Conservation (phyloP, 805 yeast genomes). For the Barnettozyma wickerhamii region DNA sequence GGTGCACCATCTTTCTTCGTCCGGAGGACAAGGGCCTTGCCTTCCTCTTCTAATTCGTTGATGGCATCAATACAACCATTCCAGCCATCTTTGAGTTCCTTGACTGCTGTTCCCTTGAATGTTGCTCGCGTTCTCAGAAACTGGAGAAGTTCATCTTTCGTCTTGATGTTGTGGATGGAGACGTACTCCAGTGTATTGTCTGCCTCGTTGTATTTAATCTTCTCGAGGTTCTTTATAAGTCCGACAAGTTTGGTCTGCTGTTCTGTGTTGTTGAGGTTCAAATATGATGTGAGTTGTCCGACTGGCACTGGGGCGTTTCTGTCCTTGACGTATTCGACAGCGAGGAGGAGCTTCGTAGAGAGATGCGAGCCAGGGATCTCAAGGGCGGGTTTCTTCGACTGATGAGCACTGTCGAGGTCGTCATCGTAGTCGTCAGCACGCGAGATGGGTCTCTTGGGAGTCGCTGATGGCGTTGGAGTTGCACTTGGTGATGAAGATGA, state of each 20-base stretch:
- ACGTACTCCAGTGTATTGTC: slow-evolving; percentile 75
- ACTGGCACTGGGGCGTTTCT: slow-evolving; percentile 66
- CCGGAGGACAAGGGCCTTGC: slow-evolving; percentile 75
- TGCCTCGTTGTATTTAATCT: slow-evolving; percentile 63
- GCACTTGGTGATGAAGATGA: slow-evolving; percentile 11
- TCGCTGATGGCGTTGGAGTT: slow-evolving; percentile 12
- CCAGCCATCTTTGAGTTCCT: slow-evolving; percentile 83
- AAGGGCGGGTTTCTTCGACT: slow-evolving; percentile 27
- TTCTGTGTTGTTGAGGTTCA: slow-evolving; percentile 39
- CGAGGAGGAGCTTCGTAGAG: slow-evolving; percentile 83
- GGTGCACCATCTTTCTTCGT: slow-evolving; percentile 94
- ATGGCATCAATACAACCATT: slow-evolving; percentile 78
- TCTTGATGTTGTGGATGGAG: slow-evolving; percentile 82
- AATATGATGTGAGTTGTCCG: slow-evolving; percentile 58
- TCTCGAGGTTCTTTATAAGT: slow-evolving; percentile 67
- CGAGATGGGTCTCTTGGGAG: slow-evolving; percentile 15
- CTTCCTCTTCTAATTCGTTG: slow-evolving; percentile 69
- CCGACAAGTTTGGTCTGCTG: slow-evolving; percentile 66
- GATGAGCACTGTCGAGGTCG: slow-evolving; percentile 21
- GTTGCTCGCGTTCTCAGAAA: slow-evolving; percentile 78
- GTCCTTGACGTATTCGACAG: slow-evolving; percentile 82
- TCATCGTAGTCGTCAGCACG: slow-evolving; percentile 9
- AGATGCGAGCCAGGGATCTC: slow-evolving; percentile 45
- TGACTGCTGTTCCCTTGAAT: slow-evolving; percentile 82
- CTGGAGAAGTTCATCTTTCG: slow-evolving; percentile 69